A percentile compares a stretch with the other conserved stretches of the same genome.
Conservation (phyloP, 495 filamentous ascomycete species). For the Delitschia confertaspora region DNA sequence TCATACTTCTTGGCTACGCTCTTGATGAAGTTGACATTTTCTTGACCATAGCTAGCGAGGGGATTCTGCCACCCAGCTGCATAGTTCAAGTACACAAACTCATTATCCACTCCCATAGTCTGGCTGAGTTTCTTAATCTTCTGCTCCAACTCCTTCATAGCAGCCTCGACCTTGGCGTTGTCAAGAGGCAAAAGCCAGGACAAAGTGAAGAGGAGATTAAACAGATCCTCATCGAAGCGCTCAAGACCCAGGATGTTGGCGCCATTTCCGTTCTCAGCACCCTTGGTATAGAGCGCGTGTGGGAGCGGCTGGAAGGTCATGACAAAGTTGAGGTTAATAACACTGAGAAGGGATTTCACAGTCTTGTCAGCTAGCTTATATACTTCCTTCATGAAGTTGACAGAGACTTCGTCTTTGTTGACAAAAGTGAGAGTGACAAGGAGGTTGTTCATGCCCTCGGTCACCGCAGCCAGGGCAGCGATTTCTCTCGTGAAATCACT, state of each 20-base stretch:
- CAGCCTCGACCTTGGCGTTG: conserved; percentile 32
- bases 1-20: conserved; percentile 33
- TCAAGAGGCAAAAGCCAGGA: conserved; percentile 32
- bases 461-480: conserved; percentile 4
- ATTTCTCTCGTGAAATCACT: conserved; percentile 21
- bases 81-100: conserved; percentile 52
- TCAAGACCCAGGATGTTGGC: conserved; percentile 34
- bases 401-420: conserved; percentile 20
- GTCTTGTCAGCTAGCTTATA: conserved; percentile 27
- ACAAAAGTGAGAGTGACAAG: conserved; percentile 25
- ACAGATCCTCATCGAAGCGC: conserved; percentile 20
- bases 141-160: conserved; percentile 29
- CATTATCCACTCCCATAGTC: conserved; percentile 28
- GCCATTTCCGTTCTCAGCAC: conserved; percentile 25
- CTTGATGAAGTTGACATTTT: conserved; percentile 21
- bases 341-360: conserved; percentile 22
- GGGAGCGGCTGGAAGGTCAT: conserved; percentile 33
- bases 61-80: conserved; percentile 33
- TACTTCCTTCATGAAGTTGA: conserved; percentile 25
- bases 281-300: conserved; percentile 28
- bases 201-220: conserved; percentile 32
- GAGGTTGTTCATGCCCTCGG: conserved; percentile 20
- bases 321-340: conserved; percentile 24
- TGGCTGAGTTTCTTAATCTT: conserved; percentile 8
- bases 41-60: conserved; percentile 31